Evolutionary conservation across 169 alveolate species (phyloP).

Genomic region (Eimeria acervulina): DNA sequence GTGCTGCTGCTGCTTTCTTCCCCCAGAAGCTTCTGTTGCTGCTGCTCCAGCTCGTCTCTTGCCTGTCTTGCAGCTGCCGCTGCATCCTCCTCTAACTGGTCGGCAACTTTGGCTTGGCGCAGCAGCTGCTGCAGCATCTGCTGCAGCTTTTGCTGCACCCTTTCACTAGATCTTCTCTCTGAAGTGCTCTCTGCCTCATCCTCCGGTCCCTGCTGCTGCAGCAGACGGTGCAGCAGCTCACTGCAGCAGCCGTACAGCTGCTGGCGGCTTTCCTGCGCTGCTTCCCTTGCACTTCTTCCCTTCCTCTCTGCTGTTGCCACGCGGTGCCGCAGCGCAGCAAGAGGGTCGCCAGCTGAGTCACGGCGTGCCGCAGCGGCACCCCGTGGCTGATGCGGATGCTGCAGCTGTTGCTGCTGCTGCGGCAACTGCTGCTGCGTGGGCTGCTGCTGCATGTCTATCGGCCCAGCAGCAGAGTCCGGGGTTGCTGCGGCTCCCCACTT

Average conservation of each 20-base stretch:
- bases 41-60: conserved; percentile 63
- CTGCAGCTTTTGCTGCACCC: conserved; percentile 74
- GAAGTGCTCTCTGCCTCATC: conserved; percentile 37
- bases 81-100: conserved; percentile 52
- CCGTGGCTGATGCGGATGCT: conserved; percentile 33
- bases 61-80: conserved; percentile 67
- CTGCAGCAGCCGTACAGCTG: conserved; percentile 73
- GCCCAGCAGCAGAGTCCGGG: conserved; percentile 41
- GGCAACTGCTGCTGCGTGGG: background rate
- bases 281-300: conserved; percentile 53
- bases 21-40: conserved; percentile 56
- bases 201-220: conserved; percentile 63
- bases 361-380: conserved; percentile 50
- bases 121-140: conserved; percentile 73
- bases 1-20: conserved; percentile 27
- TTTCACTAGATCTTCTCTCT: conserved; percentile 61
- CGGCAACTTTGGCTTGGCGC: conserved; percentile 64
- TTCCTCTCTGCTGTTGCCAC: conserved; percentile 54
- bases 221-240: conserved; percentile 74
- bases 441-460: conserved; percentile 63
- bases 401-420: conserved; percentile 45
- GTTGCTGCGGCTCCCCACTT: conserved; percentile 69
- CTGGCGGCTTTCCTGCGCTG: conserved; percentile 47
- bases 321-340: conserved; percentile 60
- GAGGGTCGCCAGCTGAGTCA: conserved; percentile 66